Percentiles rank a stretch among this genome's conserved stretches.
These are phyloP conservation scores for Fusarium falciforme DNA, from an alignment of 2,329 filamentous ascomycete species.

Conservation along the genomic window DNA sequence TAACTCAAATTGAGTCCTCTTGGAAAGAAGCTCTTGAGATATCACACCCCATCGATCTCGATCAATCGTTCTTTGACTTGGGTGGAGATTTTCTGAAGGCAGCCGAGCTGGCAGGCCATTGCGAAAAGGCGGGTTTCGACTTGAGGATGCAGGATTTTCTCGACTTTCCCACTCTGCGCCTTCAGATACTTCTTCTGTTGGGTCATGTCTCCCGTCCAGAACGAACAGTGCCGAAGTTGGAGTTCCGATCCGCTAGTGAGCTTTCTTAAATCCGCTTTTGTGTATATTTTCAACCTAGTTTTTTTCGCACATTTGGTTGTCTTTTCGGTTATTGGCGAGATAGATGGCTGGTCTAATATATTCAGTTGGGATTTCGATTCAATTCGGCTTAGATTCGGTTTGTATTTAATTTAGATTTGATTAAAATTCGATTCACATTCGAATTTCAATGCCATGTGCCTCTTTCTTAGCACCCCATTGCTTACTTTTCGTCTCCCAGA, in stretches of 20 bases:
- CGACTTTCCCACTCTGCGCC: neutral
- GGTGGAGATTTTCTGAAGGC: neutral
- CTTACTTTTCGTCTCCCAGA: no score
- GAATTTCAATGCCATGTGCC: no score
- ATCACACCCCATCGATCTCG: neutral
- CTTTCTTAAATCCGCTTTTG: neutral
- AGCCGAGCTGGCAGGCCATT: neutral
- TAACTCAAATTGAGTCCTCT: neutral
- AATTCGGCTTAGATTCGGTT: neutral
- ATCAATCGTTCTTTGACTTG: neutral
- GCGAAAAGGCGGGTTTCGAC: neutral
- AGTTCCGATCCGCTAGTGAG: neutral
- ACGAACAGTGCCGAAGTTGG: neutral
- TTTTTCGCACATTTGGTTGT: fast-evolving
- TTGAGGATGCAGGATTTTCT: neutral
- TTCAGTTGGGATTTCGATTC: neutral
- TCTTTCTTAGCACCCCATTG: no score
- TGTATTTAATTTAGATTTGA: neutral
- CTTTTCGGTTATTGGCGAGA: neutral
- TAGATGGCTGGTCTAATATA: neutral
- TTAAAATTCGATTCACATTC: neutral
- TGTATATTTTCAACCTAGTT: neutral
- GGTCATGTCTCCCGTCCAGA: neutral
- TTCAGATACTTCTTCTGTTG: neutral
- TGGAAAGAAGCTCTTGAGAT: neutral